These are phyloP conservation scores for Ottelia alismoides DNA, from an alignment of 106 monocot species.

Conservation along the genomic window DNA sequence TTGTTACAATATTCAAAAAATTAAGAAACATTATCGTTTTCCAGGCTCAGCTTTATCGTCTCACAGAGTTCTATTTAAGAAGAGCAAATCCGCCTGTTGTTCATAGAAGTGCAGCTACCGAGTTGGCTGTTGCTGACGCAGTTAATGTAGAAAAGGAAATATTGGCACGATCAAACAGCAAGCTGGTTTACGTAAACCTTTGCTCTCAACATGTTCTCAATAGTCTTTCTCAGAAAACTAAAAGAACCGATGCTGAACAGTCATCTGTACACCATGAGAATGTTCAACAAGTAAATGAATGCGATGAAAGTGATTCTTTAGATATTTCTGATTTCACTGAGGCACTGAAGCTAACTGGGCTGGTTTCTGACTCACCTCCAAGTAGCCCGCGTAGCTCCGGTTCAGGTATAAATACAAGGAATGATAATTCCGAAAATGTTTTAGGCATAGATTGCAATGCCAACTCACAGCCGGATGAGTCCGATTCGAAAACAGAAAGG, in stretches of 20 bases:
- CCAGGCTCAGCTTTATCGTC: conserved; percentile 76
- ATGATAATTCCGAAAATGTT: conserved; percentile 4
- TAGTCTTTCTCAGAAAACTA: conserved; percentile 16
- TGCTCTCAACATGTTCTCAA: conserved; percentile 29
- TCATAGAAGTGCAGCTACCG: conserved; percentile 47
- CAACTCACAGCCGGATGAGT: conserved; percentile 12
- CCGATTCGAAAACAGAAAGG: conserved; percentile 15
- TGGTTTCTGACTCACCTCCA: conserved; percentile 79
- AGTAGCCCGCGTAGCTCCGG: conserved; percentile 29
- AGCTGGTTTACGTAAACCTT: conserved; percentile 80
- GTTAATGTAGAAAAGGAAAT: conserved; percentile 89
- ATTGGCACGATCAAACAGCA: conserved; percentile 78
- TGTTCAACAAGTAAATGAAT: conserved; percentile 2
- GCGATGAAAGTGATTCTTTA: neutral
- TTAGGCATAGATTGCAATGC: conserved; percentile 13
- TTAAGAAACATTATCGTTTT: neutral
- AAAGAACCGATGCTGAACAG: conserved; percentile 3
- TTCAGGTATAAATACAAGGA: conserved; percentile 3
- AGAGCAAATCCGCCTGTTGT: conserved; percentile 36
- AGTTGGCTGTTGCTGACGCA: conserved; percentile 92
- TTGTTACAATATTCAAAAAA: no score
- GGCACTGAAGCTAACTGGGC: conserved; percentile 64
- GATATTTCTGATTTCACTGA: conserved; percentile 19
- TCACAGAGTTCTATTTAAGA: conserved; percentile 66
- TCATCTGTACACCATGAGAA: conserved; percentile 1